phyloP scores from a whole-genome alignment of 805 yeast species.

The Kuraishia hungarica region DNA sequence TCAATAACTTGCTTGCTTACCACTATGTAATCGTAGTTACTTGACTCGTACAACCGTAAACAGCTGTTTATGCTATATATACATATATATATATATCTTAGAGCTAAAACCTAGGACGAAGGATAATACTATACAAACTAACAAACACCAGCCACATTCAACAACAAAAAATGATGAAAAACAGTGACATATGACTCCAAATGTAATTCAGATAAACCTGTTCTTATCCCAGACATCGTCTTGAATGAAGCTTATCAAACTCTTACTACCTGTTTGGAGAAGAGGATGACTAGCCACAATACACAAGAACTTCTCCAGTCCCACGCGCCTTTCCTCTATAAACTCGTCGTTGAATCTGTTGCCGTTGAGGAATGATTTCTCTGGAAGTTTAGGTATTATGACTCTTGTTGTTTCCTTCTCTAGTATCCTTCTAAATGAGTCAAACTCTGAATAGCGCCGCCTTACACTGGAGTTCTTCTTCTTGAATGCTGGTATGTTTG shows the following conservation, averaged over 20 bases:
- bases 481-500: slow-evolving; percentile 84
- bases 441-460: slow-evolving; percentile 87
- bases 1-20: too few species aligned
- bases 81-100: too few species aligned
- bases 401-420: slow-evolving; percentile 75
- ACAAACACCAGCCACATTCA: not conserved
- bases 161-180: not conserved
- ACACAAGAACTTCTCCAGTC: slow-evolving; percentile 69
- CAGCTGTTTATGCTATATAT: too few species aligned
- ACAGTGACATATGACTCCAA: not conserved
- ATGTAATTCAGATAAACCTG: slow-evolving; percentile 7
- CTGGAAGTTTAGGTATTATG: slow-evolving; percentile 81
- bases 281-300: slow-evolving; percentile 90
- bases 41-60: too few species aligned
- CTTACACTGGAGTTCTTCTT: slow-evolving; percentile 59
- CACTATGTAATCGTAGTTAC: too few species aligned
- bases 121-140: not conserved
- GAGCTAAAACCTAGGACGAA: not conserved
- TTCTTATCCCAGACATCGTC: slow-evolving; percentile 69
- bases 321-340: slow-evolving; percentile 76
- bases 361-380: slow-evolving; percentile 52
- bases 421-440: slow-evolving; percentile 61
- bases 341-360: slow-evolving; percentile 75
- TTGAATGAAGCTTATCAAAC: slow-evolving; percentile 77
- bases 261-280: slow-evolving; percentile 77